These are phyloP conservation scores for Aeminium ludgeri DNA, from an alignment of 495 filamentous ascomycete species.

Conservation along the genomic window DNA sequence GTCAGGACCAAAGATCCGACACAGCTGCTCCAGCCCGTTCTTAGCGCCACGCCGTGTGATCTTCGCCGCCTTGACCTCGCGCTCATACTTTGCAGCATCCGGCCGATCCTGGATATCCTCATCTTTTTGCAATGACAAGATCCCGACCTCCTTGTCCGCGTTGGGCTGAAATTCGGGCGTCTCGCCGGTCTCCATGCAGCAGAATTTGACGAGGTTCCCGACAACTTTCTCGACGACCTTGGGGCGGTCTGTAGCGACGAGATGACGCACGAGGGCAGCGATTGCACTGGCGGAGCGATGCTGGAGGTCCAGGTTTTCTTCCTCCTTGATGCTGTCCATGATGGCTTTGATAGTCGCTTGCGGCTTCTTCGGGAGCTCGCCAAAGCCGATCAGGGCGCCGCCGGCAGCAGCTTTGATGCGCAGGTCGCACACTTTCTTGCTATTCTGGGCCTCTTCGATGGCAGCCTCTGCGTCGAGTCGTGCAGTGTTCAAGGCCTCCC, in stretches of 20 bases:
- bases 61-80: constrained; percentile 66
- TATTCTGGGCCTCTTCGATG: constrained; percentile 57
- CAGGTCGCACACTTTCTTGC: constrained; percentile 69
- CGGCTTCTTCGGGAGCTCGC: constrained; percentile 76
- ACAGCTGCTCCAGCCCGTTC: constrained; percentile 79
- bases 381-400: constrained; percentile 71
- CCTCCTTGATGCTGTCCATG: constrained; percentile 94
- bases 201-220: constrained; percentile 85
- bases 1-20: constrained; percentile 54
- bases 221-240: constrained; percentile 87
- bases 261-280: constrained; percentile 66
- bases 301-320: constrained; percentile 84
- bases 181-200: constrained; percentile 90
- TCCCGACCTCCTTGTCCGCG: constrained; percentile 51
- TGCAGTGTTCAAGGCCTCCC: constrained; percentile 57
- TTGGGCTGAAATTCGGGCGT: constrained; percentile 86
- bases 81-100: constrained; percentile 74
- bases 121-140: constrained; percentile 86
- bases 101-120: constrained; percentile 87
- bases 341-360: constrained; percentile 78
- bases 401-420: constrained; percentile 78
- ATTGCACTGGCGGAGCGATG: constrained; percentile 71
- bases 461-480: constrained; percentile 47
- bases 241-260: constrained; percentile 55
- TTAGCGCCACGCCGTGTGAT: constrained; percentile 87